These are phyloP conservation scores for Beta lomatogona DNA, from an alignment of 179 eudicot genomes.

Conservation along the genomic window DNA sequence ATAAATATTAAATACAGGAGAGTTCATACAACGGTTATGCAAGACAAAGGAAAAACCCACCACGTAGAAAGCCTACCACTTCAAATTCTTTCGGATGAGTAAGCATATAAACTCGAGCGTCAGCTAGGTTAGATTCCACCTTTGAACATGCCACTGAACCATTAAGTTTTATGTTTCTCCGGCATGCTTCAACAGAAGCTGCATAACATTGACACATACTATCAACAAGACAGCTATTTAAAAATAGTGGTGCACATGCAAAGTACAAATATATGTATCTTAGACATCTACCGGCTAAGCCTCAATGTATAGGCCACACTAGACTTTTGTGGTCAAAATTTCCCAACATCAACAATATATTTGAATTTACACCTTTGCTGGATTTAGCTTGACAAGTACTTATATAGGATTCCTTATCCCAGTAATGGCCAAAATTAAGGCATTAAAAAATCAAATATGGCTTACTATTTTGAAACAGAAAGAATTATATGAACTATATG, in stretches of 20 bases:
- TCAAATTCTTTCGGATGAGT: constrained; percentile 96
- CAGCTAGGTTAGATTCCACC: constrained; percentile 91
- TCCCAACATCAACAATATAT: neutral
- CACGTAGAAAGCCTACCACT: constrained; percentile 52
- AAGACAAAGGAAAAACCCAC: neutral
- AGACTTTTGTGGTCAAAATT: neutral
- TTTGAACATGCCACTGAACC: constrained; percentile 87
- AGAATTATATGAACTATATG: neutral
- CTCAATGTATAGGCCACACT: neutral
- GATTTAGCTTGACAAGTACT: neutral
- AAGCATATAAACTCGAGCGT: constrained; percentile 96
- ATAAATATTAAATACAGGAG: constrained; percentile 5
- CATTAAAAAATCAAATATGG: neutral
- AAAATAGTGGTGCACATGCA: neutral
- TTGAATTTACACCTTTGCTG: neutral
- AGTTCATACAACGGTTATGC: neutral
- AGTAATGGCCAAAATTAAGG: neutral
- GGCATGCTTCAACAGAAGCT: constrained; percentile 96
- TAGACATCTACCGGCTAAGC: neutral
- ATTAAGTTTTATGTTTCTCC: constrained; percentile 91
- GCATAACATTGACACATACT: constrained; percentile 23
- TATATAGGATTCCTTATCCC: neutral
- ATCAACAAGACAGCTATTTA: constrained; percentile 4
- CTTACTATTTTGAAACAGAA: neutral
- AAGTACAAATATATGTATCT: neutral